Conservation (phyloP, 129 eudicot species). For the Flaveria bidentis region DNA sequence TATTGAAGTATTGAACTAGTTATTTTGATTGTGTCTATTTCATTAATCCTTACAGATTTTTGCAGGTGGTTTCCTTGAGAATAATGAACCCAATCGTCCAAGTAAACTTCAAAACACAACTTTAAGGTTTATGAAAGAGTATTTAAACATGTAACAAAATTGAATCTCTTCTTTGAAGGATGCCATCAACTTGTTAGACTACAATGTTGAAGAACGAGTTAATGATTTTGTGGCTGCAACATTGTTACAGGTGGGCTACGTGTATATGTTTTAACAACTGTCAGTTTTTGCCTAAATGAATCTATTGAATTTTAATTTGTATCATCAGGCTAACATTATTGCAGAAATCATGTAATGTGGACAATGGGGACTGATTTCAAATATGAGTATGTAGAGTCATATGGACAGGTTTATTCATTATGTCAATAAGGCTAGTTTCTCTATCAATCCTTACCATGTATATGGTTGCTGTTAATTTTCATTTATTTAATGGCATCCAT, state of each 20-base stretch:
- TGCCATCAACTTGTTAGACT: conserved; percentile 56
- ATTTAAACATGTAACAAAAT: too few species aligned
- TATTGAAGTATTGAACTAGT: background rate
- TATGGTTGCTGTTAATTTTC: too few species aligned
- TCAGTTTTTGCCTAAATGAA: background rate
- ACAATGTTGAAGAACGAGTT: conserved; percentile 89
- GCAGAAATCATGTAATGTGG: background rate
- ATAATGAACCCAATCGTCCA: conserved; percentile 80
- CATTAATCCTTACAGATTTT: too few species aligned
- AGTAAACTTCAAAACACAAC: conserved; percentile 47
- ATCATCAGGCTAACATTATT: background rate
- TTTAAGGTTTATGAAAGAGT: too few species aligned
- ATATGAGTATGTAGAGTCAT: conserved; percentile 81
- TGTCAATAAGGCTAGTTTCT: too few species aligned
- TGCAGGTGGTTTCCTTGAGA: too few species aligned
- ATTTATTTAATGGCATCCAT: too few species aligned
- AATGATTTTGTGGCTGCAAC: conserved; percentile 86
- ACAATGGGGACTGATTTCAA: conserved; percentile 75
- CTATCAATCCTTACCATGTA: too few species aligned
- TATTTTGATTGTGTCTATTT: background rate
- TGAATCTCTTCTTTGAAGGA: too few species aligned
- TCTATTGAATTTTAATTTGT: background rate
- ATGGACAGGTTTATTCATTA: too few species aligned
- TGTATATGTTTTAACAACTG: background rate
- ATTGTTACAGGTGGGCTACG: conserved; percentile 53